A percentile compares a stretch with the other conserved stretches of the same genome.
These are phyloP conservation scores for Penicillium ucsense DNA, from an alignment of 495 filamentous ascomycete species.

Conservation along the genomic window DNA sequence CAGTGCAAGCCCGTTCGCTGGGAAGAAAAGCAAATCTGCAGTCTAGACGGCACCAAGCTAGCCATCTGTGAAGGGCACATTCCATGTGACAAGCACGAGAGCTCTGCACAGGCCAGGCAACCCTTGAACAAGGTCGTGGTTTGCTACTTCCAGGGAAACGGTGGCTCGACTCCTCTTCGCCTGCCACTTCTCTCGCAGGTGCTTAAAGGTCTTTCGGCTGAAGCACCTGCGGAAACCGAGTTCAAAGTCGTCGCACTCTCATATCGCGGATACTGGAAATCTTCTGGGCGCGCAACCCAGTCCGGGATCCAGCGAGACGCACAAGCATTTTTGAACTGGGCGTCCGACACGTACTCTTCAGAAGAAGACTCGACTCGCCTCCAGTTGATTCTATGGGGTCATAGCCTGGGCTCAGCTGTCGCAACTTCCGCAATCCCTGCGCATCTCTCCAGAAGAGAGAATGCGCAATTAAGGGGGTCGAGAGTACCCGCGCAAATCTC, in stretches of 20 bases:
- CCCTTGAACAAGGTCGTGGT: slow-evolving; percentile 12
- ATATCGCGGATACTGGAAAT: slow-evolving; percentile 75
- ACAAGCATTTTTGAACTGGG: slow-evolving; percentile 48
- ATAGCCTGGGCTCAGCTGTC: slow-evolving; percentile 60
- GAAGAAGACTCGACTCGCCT: slow-evolving; percentile 16
- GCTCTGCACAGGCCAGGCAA: not conserved
- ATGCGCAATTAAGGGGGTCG: not conserved
- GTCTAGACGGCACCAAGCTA: slow-evolving; percentile 54
- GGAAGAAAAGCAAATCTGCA: slow-evolving; percentile 43
- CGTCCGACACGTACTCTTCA: slow-evolving; percentile 24
- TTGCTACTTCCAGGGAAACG: slow-evolving; percentile 34
- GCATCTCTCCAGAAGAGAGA: slow-evolving; percentile 13
- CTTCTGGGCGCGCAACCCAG: slow-evolving; percentile 56
- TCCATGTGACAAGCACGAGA: not conserved
- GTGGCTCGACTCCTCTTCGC: slow-evolving; percentile 49
- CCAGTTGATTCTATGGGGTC: slow-evolving; percentile 65
- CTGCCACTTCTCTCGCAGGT: slow-evolving; percentile 56
- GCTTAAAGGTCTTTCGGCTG: slow-evolving; percentile 9
- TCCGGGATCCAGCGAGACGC: slow-evolving; percentile 56
- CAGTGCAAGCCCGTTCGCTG: slow-evolving; percentile 53
- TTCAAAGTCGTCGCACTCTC: slow-evolving; percentile 58
- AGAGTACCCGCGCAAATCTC: slow-evolving; percentile 20
- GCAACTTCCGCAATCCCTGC: slow-evolving; percentile 45
- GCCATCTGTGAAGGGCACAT: slow-evolving; percentile 43
- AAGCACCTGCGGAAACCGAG: slow-evolving; percentile 7